phyloP scores from a whole-genome alignment of 768 basidiomycete species.

The Coprinopsis cinerea region DNA sequence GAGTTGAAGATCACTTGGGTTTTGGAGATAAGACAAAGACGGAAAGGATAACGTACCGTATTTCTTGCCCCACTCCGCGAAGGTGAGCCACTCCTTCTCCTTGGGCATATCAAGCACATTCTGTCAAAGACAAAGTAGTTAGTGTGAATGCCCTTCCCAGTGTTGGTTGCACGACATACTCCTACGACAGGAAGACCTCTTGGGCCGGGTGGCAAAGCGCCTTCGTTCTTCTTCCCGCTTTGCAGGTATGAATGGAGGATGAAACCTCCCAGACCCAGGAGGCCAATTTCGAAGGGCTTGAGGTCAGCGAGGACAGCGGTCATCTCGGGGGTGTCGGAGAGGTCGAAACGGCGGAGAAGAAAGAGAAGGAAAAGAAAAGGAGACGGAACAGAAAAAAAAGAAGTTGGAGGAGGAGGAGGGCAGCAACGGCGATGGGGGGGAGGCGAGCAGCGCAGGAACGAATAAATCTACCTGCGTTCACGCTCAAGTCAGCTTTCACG shows the following conservation, averaged over 20 bases:
- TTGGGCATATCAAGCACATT: slow-evolving; percentile 44
- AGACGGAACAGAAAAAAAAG: too few species aligned
- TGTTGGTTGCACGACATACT: slow-evolving; percentile 26
- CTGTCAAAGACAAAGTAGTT: too few species aligned
- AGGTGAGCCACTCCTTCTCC: slow-evolving; percentile 40
- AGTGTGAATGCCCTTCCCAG: too few species aligned
- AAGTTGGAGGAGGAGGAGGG: too few species aligned
- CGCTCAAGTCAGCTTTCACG: too few species aligned
- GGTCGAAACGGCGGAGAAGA: neutral
- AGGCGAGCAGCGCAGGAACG: too few species aligned
- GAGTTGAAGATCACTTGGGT: neutral
- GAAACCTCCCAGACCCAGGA: slow-evolving; percentile 15
- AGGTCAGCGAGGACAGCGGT: neutral
- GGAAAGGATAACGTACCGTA: slow-evolving; percentile 32
- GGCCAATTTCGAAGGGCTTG: slow-evolving; percentile 11
- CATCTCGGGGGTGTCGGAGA: neutral
- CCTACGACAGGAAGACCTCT: slow-evolving; percentile 36
- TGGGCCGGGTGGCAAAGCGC: slow-evolving; percentile 34
- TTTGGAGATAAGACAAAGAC: neutral
- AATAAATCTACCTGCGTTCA: too few species aligned
- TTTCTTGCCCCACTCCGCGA: slow-evolving; percentile 45
- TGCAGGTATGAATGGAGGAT: slow-evolving; percentile 16
- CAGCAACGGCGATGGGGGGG: too few species aligned
- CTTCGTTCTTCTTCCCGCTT: slow-evolving; percentile 17
- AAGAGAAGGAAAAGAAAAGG: neutral